Percentiles rank a stretch among this genome's conserved stretches.
These are phyloP conservation scores for Fusarium chlamydosporum DNA, from an alignment of 2,329 filamentous ascomycete species.

Conservation along the genomic window DNA sequence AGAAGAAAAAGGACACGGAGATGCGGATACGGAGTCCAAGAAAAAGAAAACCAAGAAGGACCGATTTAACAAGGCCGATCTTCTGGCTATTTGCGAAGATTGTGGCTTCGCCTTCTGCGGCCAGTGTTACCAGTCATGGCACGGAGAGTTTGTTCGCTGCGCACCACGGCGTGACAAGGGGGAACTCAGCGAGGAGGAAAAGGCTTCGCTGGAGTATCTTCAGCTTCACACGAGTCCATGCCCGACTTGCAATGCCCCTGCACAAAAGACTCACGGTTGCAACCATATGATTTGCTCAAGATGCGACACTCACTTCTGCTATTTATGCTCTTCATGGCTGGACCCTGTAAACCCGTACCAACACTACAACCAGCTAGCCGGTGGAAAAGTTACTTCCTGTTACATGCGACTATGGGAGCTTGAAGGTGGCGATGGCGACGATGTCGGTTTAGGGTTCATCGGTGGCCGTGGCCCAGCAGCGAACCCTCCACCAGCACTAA, in stretches of 20 bases:
- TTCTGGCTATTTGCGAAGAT: constrained; percentile 87
- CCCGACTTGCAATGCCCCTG: constrained; percentile 86
- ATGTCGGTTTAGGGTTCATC: constrained; percentile 62
- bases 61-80: constrained; percentile 67
- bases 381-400: constrained; percentile 72
- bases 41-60: constrained; percentile 45
- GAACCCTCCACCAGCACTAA: constrained; percentile 29
- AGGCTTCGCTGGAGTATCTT: constrained; percentile 88
- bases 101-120: constrained; percentile 91
- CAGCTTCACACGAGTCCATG: constrained; percentile 86
- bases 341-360: constrained; percentile 84
- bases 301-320: constrained; percentile 94
- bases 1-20: constrained; percentile 52
- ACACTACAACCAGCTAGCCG: constrained; percentile 82
- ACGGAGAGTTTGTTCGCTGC: constrained; percentile 84
- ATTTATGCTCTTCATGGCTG: constrained; percentile 91
- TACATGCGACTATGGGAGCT: constrained; percentile 92
- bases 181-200: constrained; percentile 86
- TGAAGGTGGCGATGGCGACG: constrained; percentile 80
- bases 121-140: constrained; percentile 82
- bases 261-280: constrained; percentile 93
- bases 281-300: constrained; percentile 97
- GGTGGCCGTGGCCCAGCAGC: constrained; percentile 54
- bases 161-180: constrained; percentile 74
- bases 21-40: constrained; percentile 36